These are phyloP conservation scores for Sphaerulina vaccinii DNA, from an alignment of 2,329 filamentous ascomycete genomes.

Conservation along the genomic window DNA sequence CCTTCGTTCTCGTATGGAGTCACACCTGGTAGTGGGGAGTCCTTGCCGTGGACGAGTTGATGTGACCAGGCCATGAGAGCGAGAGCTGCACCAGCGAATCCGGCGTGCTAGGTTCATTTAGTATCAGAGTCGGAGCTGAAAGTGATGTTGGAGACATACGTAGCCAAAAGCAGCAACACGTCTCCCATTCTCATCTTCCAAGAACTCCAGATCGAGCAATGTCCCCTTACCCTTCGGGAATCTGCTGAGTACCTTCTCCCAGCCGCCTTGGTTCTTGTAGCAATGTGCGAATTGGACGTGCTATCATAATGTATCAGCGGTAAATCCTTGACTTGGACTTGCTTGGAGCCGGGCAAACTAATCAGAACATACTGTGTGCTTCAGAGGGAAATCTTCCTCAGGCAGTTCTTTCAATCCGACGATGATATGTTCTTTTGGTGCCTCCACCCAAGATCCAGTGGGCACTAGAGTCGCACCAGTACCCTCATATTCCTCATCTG, in stretches of 20 bases:
- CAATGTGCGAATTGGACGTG: conserved; percentile 43
- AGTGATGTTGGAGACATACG: conserved; percentile 23
- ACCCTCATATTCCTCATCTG: conserved; percentile 42
- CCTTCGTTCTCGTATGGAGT: conserved; percentile 72
- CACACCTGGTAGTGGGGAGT: conserved; percentile 64
- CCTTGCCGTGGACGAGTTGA: conserved; percentile 70
- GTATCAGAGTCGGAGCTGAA: background rate
- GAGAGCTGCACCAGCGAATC: conserved; percentile 63
- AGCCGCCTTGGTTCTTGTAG: conserved; percentile 63
- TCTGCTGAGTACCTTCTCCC: conserved; percentile 75
- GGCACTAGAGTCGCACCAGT: conserved; percentile 42
- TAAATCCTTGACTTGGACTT: no score
- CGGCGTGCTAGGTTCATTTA: conserved; percentile 61
- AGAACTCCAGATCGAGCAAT: conserved; percentile 83
- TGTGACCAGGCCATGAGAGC: conserved; percentile 79
- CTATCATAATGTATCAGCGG: conserved; percentile 18
- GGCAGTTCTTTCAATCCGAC: conserved; percentile 45
- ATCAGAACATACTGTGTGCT: conserved; percentile 57
- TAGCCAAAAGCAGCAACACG: conserved; percentile 70
- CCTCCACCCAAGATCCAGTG: conserved; percentile 43
- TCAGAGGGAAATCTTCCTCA: conserved; percentile 63
- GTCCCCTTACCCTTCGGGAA: conserved; percentile 75
- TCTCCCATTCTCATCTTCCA: conserved; percentile 68
- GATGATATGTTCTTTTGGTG: conserved; percentile 42
- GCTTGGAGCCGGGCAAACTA: no score